Conservation (phyloP, 208 protist species). For the Leishmania tarentolae region DNA sequence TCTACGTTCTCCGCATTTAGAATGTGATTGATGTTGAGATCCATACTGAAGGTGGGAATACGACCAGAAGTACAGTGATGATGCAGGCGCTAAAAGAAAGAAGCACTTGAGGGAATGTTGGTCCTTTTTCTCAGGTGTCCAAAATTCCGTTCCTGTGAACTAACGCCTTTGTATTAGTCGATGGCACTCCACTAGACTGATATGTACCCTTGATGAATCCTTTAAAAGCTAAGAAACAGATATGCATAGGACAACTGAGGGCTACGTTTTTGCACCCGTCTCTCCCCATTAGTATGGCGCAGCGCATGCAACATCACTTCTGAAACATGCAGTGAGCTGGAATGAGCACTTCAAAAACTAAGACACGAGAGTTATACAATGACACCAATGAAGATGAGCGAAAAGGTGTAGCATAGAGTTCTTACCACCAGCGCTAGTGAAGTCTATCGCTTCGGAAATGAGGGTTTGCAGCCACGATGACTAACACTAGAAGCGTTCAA, state of each 20-base stretch:
- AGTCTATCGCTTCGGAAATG: background rate
- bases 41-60: constrained; percentile 14
- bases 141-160: background rate
- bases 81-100: background rate
- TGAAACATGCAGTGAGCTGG: background rate
- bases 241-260: background rate
- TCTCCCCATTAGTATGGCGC: background rate
- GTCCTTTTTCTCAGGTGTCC: background rate
- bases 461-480: background rate
- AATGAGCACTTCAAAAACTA: background rate
- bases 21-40: constrained; percentile 17
- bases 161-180: background rate
- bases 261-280: background rate
- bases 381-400: background rate
- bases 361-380: background rate
- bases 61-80: background rate
- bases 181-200: no score
- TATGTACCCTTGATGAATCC: background rate
- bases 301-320: background rate
- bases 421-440: background rate
- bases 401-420: background rate
- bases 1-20: constrained; percentile 29
- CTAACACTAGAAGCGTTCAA: background rate
- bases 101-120: background rate
- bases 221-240: constrained; percentile 1